A percentile compares a stretch with the other conserved stretches of the same genome.
These are phyloP conservation scores for Rhododendron simsii DNA, from an alignment of 148 eudicot species.

Conservation along the genomic window DNA sequence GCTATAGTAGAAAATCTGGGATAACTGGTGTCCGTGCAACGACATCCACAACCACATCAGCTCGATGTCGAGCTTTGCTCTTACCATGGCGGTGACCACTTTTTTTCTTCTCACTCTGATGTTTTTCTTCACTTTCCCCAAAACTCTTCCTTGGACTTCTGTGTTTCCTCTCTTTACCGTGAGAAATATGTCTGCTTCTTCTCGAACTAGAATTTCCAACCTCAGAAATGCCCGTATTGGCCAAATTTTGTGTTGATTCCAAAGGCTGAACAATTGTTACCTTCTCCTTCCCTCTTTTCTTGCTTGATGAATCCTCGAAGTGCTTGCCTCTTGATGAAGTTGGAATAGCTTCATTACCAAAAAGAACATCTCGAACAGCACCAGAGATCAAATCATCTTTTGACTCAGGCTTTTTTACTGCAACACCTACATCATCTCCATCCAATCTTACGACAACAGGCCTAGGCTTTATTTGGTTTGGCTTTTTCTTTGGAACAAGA, in stretches of 20 bases:
- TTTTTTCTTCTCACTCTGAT: constrained; percentile 47
- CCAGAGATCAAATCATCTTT: constrained; percentile 62
- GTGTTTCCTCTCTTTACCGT: constrained; percentile 52
- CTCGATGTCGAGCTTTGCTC: constrained; percentile 44
- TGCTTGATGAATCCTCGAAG: constrained; percentile 35
- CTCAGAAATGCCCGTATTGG: constrained; percentile 22
- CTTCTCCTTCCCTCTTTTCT: constrained; percentile 54
- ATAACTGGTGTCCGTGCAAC: constrained; percentile 46
- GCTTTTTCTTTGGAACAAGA: constrained; percentile 58
- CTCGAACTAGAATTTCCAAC: constrained; percentile 26
- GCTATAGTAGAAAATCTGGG: constrained; percentile 79
- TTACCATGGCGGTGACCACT: constrained; percentile 43
- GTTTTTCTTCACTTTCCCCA: constrained; percentile 43
- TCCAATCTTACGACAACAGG: constrained; percentile 85
- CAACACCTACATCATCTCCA: constrained; percentile 42
- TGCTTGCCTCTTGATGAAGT: constrained; percentile 33
- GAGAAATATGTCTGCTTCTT: constrained; percentile 50
- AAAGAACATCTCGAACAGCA: constrained; percentile 70
- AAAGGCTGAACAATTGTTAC: constrained; percentile 15
- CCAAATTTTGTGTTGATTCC: constrained; percentile 23
- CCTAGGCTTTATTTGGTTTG: constrained; percentile 52
- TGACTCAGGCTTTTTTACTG: constrained; percentile 27
- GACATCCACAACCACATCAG: constrained; percentile 29
- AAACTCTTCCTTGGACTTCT: constrained; percentile 33
- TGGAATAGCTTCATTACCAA: constrained; percentile 38